Evolutionary conservation across 139 green algal species (phyloP).

Genomic region (Chlamydomonas schloesseri): DNA sequence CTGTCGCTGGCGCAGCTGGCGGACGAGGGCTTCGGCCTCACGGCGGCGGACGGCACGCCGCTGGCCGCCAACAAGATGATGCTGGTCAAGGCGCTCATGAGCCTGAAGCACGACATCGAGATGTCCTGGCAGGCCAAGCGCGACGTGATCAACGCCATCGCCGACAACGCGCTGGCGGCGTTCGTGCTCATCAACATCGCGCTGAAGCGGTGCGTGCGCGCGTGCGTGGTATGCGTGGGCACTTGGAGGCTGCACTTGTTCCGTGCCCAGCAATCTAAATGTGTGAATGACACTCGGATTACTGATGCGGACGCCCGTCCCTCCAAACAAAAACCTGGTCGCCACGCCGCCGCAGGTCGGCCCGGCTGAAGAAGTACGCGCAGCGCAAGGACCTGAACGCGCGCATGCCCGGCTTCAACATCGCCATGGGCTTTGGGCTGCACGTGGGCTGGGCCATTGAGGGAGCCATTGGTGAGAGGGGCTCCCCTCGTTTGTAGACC

Average conservation of each 20-base stretch:
- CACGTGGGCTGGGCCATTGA: slow-evolving; percentile 97
- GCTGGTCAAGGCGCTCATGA: slow-evolving; percentile 14
- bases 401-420: slow-evolving; percentile 82
- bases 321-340: too few relatives aligned
- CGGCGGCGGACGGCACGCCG: background rate
- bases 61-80: slow-evolving; percentile 14
- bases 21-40: slow-evolving; percentile 1
- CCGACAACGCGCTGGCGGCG: slow-evolving; percentile 89
- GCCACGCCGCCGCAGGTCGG: slow-evolving; percentile 35
- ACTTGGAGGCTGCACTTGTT: too few relatives aligned
- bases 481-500: too few relatives aligned
- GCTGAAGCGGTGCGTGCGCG: slow-evolving; percentile 70
- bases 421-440: slow-evolving; percentile 95
- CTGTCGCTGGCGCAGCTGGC: slow-evolving; percentile 21
- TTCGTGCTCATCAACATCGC: slow-evolving; percentile 92
- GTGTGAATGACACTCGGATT: too few relatives aligned
- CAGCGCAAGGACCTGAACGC: slow-evolving; percentile 74
- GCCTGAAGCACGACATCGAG: slow-evolving; percentile 26
- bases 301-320: too few relatives aligned
- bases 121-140: slow-evolving; percentile 37
- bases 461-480: slow-evolving; percentile 86
- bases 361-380: slow-evolving; percentile 59
- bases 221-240: too few relatives aligned
- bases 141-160: slow-evolving; percentile 68
- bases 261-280: too few relatives aligned